Evolutionary conservation across 2,329 filamentous ascomycete genomes (phyloP).

Genomic region (Diaporthe citri): DNA sequence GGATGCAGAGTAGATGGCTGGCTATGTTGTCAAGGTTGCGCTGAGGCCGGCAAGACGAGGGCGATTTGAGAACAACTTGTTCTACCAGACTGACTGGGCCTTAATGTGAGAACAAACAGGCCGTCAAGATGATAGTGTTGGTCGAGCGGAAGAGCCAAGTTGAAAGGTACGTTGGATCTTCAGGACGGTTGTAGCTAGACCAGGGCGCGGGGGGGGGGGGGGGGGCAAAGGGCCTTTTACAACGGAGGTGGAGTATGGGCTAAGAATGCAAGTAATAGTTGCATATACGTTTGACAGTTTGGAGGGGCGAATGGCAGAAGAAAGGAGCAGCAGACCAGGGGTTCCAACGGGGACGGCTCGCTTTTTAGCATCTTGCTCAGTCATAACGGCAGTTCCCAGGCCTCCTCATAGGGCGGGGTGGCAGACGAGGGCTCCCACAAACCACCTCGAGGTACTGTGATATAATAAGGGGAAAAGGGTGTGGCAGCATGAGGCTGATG

Average conservation of each 20-base stretch:
- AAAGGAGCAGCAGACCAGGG: conserved; percentile 29
- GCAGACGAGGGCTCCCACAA: conserved; percentile 18
- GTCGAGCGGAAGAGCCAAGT: not conserved
- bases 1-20: not conserved
- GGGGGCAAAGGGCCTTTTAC: conserved; percentile 25
- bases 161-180: conserved; percentile 11
- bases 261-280: conserved; percentile 36
- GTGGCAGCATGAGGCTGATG: conserved; percentile 38
- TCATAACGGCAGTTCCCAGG: conserved; percentile 29
- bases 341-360: conserved; percentile 29
- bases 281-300: conserved; percentile 32
- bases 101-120: not conserved
- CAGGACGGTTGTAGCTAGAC: conserved; percentile 33
- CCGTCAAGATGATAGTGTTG: not conserved
- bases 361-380: conserved; percentile 38
- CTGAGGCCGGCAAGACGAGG: not conserved
- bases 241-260: conserved; percentile 27
- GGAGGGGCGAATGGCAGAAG: conserved; percentile 35
- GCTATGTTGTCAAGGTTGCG: not conserved
- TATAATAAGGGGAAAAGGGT: not conserved
- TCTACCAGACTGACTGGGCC: not conserved
- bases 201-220: too few relatives aligned
- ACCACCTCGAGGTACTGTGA: conserved; percentile 5
- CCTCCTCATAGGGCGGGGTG: conserved; percentile 27
- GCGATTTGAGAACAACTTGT: not conserved